phyloP scores from a whole-genome alignment of 1,139 yeast species.

The Yamadazyma membranifaciens region DNA sequence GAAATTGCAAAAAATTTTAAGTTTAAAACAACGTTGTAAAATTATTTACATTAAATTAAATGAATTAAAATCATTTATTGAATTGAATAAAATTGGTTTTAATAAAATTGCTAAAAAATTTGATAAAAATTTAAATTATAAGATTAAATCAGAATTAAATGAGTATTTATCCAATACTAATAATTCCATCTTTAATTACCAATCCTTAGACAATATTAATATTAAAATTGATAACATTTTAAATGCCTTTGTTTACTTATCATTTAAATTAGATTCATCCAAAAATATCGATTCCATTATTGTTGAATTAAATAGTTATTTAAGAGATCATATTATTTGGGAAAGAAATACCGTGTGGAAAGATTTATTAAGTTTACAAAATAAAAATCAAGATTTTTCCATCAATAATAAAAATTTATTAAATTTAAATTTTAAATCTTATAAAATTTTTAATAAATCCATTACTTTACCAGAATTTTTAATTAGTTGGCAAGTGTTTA shows the following conservation, averaged over 20 bases:
- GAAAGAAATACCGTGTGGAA: conserved; percentile 97
- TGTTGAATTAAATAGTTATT: conserved; percentile 67
- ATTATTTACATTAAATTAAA: conserved; percentile 70
- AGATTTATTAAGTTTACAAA: conserved; percentile 86
- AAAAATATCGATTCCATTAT: conserved; percentile 51
- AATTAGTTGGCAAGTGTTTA: conserved; percentile 38
- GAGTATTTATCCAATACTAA: conserved; percentile 41
- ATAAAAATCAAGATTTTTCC: conserved; percentile 40
- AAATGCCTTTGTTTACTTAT: conserved; percentile 44
- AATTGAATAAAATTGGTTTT: conserved; percentile 84
- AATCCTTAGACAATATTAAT: conserved; percentile 45
- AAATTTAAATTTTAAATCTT: conserved; percentile 15
- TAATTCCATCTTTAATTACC: conserved; percentile 44
- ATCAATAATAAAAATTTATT: conserved; percentile 22
- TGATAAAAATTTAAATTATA: conserved; percentile 73
- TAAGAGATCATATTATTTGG: conserved; percentile 93
- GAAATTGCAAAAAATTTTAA: conserved; percentile 55
- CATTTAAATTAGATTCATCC: conserved; percentile 30
- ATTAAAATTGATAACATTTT: conserved; percentile 47
- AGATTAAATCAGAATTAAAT: conserved; percentile 54
- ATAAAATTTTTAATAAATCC: conserved; percentile 16
- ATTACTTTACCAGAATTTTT: conserved; percentile 27
- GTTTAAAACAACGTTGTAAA: conserved; percentile 66
- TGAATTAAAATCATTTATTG: conserved; percentile 81
- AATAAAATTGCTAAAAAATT: conserved; percentile 86